These are phyloP conservation scores for Neurospora pannonica DNA, from an alignment of 495 filamentous ascomycete species.

Conservation along the genomic window DNA sequence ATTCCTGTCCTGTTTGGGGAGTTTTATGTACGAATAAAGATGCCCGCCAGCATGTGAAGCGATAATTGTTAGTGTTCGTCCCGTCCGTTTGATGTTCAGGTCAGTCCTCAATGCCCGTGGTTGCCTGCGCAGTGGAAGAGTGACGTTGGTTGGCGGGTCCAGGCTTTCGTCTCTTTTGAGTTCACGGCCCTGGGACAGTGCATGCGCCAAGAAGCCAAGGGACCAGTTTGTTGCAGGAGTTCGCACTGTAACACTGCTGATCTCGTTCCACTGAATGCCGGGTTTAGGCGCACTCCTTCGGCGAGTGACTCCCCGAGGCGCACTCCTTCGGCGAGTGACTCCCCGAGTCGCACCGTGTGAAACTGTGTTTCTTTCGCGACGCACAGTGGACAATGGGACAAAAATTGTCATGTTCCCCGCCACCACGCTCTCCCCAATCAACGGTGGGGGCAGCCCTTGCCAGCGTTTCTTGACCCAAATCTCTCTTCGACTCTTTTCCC, in stretches of 20 bases:
- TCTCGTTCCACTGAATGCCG: background rate
- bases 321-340: background rate
- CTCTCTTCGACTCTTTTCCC: background rate
- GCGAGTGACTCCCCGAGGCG: background rate
- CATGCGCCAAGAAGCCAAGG: background rate
- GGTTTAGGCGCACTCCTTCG: background rate
- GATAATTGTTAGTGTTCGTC: background rate
- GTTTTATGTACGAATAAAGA: background rate
- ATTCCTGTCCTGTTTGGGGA: background rate
- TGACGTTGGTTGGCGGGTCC: background rate
- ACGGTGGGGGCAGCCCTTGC: conserved; percentile 22
- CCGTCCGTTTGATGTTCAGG: background rate
- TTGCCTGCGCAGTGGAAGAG: background rate
- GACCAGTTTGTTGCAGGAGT: background rate
- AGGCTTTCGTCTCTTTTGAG: background rate
- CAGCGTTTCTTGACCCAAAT: background rate
- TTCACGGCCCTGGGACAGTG: background rate
- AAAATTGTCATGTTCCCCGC: conserved; percentile 18
- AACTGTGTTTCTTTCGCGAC: too few species aligned
- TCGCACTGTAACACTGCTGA: background rate
- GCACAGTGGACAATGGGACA: background rate
- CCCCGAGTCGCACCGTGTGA: background rate
- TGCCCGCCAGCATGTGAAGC: background rate
- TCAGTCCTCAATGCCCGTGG: background rate
- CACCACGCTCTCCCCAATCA: conserved; percentile 2